Percentiles rank a stretch among this genome's conserved stretches.
phyloP scores from a whole-genome alignment of 257 asterid species.

The Gynochthodes officinalis region DNA sequence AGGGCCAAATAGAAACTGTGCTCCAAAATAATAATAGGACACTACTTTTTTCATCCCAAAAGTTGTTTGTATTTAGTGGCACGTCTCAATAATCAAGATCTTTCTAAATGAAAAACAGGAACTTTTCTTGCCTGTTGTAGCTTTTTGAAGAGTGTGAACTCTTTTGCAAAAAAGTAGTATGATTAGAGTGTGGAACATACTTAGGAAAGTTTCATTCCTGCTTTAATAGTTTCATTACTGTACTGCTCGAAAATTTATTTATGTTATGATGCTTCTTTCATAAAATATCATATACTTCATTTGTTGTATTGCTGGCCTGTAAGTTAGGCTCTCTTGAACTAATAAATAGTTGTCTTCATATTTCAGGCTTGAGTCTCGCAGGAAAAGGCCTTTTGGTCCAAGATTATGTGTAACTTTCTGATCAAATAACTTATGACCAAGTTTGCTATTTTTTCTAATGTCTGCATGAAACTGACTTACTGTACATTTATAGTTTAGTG shows the following conservation, averaged over 20 bases:
- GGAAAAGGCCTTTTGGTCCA: conserved; percentile 81
- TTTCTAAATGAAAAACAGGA: not conserved
- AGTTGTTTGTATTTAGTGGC: not conserved
- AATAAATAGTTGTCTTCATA: conserved; percentile 8
- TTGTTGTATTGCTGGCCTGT: not conserved
- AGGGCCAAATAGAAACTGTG: too few species aligned
- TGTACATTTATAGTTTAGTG: conserved; percentile 55
- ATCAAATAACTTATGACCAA: conserved; percentile 8
- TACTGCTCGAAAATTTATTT: not conserved
- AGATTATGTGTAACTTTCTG: conserved; percentile 62
- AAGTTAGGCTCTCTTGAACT: not conserved
- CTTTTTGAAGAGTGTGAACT: not conserved
- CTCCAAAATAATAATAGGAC: too few species aligned
- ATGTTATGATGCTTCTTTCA: not conserved
- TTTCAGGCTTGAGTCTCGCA: conserved; percentile 80
- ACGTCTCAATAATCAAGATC: not conserved
- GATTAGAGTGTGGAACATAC: too few species aligned
- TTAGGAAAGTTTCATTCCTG: too few species aligned
- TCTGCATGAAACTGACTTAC: conserved; percentile 15
- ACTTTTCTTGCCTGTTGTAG: not conserved
- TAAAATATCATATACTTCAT: not conserved
- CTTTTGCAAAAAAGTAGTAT: too few species aligned
- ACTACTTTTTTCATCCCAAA: too few species aligned
- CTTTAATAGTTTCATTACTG: not conserved
- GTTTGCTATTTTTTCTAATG: conserved; percentile 5